These are phyloP conservation scores for Aureobasidium sp. DNA, from an alignment of 2,329 filamentous ascomycete species.

Conservation along the genomic window DNA sequence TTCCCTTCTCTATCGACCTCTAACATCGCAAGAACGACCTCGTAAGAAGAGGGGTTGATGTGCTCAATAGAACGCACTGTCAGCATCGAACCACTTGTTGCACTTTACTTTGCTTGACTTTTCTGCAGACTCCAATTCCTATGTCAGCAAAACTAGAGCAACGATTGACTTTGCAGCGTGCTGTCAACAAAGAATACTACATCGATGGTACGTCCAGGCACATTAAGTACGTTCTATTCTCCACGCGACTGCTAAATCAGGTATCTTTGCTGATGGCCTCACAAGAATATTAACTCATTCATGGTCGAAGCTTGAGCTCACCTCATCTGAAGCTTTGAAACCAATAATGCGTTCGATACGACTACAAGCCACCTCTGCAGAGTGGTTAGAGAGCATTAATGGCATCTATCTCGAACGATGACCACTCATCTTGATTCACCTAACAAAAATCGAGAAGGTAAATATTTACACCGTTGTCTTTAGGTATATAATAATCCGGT, in stretches of 20 bases:
- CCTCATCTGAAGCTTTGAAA: neutral
- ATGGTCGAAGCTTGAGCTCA: constrained; percentile 1
- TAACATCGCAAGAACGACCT: neutral
- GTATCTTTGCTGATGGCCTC: constrained; percentile 1
- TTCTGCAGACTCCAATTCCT: neutral
- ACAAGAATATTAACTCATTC: neutral
- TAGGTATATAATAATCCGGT: neutral
- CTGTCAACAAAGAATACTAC: neutral
- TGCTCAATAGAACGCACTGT: neutral
- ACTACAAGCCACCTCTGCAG: neutral
- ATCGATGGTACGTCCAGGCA: neutral
- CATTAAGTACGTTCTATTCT: neutral
- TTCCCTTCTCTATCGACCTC: neutral
- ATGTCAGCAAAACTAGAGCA: neutral
- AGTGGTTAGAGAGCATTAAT: neutral
- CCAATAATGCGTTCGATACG: neutral
- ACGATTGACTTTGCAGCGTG: neutral
- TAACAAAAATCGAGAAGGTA: neutral
- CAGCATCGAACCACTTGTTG: neutral
- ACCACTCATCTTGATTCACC: neutral
- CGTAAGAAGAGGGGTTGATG: no score
- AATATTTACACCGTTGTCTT: neutral
- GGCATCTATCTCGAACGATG: neutral
- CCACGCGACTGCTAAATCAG: neutral
- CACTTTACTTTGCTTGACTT: neutral